Base-by-base conservation (phyloP, 2,329 filamentous ascomycete genomes). In the Monosporascus sp. region DNA sequence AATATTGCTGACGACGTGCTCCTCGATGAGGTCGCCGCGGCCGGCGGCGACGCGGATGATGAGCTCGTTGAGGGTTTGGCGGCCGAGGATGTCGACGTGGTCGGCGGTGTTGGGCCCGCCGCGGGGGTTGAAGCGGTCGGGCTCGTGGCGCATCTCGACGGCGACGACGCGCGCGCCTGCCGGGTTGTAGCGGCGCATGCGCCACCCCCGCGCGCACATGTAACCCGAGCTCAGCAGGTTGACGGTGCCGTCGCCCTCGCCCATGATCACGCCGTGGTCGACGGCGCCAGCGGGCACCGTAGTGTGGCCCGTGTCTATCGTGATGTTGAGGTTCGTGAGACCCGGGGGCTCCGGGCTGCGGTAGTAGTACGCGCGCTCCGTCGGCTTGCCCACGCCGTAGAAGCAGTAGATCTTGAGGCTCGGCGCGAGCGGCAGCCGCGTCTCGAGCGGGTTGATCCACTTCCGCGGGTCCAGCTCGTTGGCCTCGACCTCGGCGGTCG, bases 161-260 rank as follows among this genome's bases (percentile, higher is more conserved):
- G 92, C 89, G 41, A 85, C 95, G 57, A 99, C 76, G 63, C 90
- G 84, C 35, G 87, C 81, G 2, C 87, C 85, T 0, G 90, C 88
- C 0, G 94, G 94, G 64, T 99, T 99, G 69, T 95, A 99, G 37
- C 94, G 82, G 70, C 90, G 91, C 70, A 97, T 88, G 53, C 86
- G 85, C 94, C 94, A 99, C 3, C 94, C 94, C 63, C 87, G 90
- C 61, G 90, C 88, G 70, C 94, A 99, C 94, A 99, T 97, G 69
- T 97, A 99, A 2, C 93, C 94, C 1, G 85, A 84, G 61, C 89
- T 95, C 11, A 99, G 73, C n/a, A 99, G 72, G 59, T 92, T 96
- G 43, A 99, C 94, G 0, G 94, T 99, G 1, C 94, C 94, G 62
- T 99, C 94, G 4, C 94, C 94, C 69, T 97, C 94, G 38, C 93